phyloP scores from a whole-genome alignment of 257 asterid species.

The Jacaranda copaia region DNA sequence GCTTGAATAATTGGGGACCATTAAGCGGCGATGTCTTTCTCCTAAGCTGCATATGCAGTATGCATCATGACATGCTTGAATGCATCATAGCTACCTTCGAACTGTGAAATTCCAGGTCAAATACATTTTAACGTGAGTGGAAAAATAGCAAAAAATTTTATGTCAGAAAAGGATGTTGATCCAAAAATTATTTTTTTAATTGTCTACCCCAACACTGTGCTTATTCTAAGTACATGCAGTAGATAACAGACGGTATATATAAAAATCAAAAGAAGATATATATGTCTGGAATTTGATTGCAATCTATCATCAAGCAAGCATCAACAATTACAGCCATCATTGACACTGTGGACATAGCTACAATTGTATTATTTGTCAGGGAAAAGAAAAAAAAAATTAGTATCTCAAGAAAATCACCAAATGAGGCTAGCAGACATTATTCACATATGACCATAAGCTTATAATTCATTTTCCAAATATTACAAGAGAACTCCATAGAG shows the following conservation, averaged over 20 bases:
- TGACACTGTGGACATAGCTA: not conserved
- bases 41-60: conserved; percentile 1
- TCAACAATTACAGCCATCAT: not conserved
- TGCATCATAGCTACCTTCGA: conserved; percentile 4
- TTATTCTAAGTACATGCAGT: not conserved
- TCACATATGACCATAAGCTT: not conserved
- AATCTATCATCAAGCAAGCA: not conserved
- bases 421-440: not conserved
- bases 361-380: not conserved
- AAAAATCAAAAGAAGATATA: not conserved
- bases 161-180: not conserved
- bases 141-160: not conserved
- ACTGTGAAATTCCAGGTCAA: conserved; percentile 3
- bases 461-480: not conserved
- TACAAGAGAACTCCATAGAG: too few species aligned
- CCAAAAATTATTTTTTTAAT: not conserved
- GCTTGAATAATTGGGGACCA: not conserved
- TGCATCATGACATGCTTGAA: conserved; percentile 15
- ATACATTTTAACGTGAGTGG: not conserved
- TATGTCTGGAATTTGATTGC: not conserved
- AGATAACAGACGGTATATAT: not conserved
- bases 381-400: not conserved
- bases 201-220: not conserved
- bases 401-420: conserved; percentile 13
- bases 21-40: not conserved